phyloP scores from a whole-genome alignment of 2,329 filamentous ascomycete species.

The Emmonsia crescens region DNA sequence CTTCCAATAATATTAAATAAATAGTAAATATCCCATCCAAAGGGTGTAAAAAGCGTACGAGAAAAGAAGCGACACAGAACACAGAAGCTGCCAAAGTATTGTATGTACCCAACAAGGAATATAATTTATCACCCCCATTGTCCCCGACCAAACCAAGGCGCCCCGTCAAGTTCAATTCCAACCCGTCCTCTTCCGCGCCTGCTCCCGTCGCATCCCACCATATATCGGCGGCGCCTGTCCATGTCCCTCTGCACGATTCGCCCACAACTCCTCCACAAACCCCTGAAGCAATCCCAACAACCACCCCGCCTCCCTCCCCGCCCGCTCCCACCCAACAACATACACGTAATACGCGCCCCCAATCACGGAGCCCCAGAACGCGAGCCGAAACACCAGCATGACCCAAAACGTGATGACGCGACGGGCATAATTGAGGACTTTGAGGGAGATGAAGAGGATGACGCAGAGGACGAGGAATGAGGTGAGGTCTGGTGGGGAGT shows the following conservation, averaged over 20 bases:
- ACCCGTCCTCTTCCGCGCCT: neutral
- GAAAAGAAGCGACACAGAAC: neutral
- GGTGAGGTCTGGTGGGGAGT: slow-evolving; percentile 26
- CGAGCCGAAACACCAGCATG: slow-evolving; percentile 49
- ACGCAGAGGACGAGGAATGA: slow-evolving; percentile 42
- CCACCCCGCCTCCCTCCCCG: slow-evolving; percentile 33
- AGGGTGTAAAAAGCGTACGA: neutral
- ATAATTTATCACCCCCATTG: neutral
- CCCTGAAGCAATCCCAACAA: slow-evolving; percentile 55
- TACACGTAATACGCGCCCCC: slow-evolving; percentile 47
- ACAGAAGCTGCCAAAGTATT: neutral
- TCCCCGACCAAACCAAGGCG: neutral
- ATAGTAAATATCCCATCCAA: neutral
- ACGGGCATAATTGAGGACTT: slow-evolving; percentile 57
- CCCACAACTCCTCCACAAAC: slow-evolving; percentile 48
- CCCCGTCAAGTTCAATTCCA: neutral
- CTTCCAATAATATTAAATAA: neutral
- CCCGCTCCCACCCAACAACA: slow-evolving; percentile 24
- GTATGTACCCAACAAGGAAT: neutral
- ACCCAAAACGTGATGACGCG: slow-evolving; percentile 69
- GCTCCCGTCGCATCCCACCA: slow-evolving; percentile 41
- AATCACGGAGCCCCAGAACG: slow-evolving; percentile 53
- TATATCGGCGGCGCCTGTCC: slow-evolving; percentile 44
- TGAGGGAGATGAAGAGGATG: slow-evolving; percentile 52
- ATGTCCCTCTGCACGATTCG: slow-evolving; percentile 36